Conservation (phyloP, 768 basidiomycete species). For the Rubroboletus pulcherrimus region DNA sequence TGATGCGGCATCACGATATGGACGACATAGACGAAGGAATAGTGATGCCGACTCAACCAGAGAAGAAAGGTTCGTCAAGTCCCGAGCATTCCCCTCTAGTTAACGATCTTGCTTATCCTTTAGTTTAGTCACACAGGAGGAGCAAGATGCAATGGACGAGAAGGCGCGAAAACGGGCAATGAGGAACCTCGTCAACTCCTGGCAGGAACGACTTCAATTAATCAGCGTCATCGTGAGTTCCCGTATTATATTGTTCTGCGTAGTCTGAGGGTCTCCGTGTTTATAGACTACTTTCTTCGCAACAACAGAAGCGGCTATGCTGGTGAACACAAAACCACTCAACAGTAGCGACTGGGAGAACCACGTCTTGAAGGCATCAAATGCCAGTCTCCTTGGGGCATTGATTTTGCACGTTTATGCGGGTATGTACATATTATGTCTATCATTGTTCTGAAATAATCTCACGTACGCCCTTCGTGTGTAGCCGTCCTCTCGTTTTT, state of each 20-base stretch:
- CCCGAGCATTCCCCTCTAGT: background rate
- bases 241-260: background rate
- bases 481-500: constrained; percentile 47
- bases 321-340: constrained; percentile 40
- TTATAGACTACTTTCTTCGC: constrained; percentile 60
- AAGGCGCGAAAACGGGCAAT: constrained; percentile 42
- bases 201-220: constrained; percentile 60
- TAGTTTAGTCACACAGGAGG: constrained; percentile 41
- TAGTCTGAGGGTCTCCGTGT: background rate
- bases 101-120: background rate
- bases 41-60: background rate
- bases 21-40: constrained; percentile 17
- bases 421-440: constrained; percentile 33
- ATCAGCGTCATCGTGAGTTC: constrained; percentile 54
- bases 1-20: constrained; percentile 11
- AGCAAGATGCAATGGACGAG: constrained; percentile 49
- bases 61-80: constrained; percentile 20
- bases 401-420: constrained; percentile 52
- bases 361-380: constrained; percentile 33
- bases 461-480: background rate
- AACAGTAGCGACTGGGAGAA: constrained; percentile 8
- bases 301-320: constrained; percentile 50
- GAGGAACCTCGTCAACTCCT: constrained; percentile 52
- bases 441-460: background rate
- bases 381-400: constrained; percentile 48